Conservation (phyloP, 441 rosid genomes). For the Theobroma grandiflorum region DNA sequence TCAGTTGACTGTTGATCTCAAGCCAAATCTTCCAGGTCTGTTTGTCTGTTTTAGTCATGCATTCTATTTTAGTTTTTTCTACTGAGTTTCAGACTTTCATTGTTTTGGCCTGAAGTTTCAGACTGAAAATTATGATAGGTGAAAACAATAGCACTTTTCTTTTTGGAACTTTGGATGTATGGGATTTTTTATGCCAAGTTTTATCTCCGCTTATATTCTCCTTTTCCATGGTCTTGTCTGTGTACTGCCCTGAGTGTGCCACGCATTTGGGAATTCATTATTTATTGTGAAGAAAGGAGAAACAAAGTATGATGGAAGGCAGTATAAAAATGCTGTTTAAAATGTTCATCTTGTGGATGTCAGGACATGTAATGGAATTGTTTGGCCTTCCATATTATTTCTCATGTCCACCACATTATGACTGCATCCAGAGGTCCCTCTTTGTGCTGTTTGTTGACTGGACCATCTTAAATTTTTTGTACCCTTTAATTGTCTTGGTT, state of each 20-base stretch:
- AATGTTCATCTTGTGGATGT: background rate
- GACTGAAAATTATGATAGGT: background rate
- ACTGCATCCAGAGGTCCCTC: background rate
- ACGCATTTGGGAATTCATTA: too few relatives aligned
- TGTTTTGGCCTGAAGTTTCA: background rate
- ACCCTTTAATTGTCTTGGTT: background rate
- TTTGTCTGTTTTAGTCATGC: slow-evolving; percentile 20
- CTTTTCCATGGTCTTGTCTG: background rate
- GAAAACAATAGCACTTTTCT: background rate
- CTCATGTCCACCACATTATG: background rate
- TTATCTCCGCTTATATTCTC: background rate
- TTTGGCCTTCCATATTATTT: background rate
- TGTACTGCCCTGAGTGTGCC: background rate
- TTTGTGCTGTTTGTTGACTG: background rate
- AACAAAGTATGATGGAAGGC: background rate
- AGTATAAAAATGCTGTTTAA: background rate
- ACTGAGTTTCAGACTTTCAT: background rate
- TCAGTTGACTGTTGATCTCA: slow-evolving; percentile 95
- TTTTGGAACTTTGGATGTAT: background rate
- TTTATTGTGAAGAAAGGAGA: background rate
- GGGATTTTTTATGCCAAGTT: background rate
- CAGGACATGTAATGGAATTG: background rate
- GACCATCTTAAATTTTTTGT: background rate
- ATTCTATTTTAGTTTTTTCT: background rate
- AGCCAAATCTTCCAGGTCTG: slow-evolving; percentile 96